These are phyloP conservation scores for Cadophora sp. DNA, from an alignment of 2,329 filamentous ascomycete species.

Conservation along the genomic window DNA sequence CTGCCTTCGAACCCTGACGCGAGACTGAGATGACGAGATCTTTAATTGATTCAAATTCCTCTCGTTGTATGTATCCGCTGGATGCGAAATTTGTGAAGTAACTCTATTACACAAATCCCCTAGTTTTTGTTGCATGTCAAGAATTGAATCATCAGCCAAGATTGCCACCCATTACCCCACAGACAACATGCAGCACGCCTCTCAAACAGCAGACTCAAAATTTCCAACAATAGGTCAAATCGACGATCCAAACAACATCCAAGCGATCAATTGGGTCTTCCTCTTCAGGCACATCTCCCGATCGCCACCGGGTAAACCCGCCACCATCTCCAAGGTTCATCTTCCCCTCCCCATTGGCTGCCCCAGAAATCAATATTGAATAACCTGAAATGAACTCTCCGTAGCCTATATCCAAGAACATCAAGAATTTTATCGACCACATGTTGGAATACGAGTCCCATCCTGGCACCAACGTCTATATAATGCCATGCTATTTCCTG, in stretches of 20 bases:
- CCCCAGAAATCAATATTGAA: slow-evolving; percentile 5
- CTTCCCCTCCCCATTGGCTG: background rate
- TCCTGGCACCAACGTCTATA: slow-evolving; percentile 2
- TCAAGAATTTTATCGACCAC: background rate
- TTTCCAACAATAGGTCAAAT: slow-evolving; percentile 3
- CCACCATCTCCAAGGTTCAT: background rate
- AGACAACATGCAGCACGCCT: background rate
- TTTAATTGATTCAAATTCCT: too few species aligned
- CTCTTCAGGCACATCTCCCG: slow-evolving; percentile 2
- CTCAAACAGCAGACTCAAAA: background rate
- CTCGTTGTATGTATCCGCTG: too few species aligned
- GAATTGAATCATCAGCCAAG: background rate
- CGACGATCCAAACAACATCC: slow-evolving; percentile 6
- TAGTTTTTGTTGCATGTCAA: background rate
- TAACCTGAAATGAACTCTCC: slow-evolving; percentile 12
- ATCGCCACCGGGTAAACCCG: slow-evolving; percentile 6
- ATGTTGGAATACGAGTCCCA: slow-evolving; percentile 6
- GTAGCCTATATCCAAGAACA: slow-evolving; percentile 7
- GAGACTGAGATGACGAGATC: too few species aligned
- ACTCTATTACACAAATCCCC: background rate
- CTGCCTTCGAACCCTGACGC: too few species aligned
- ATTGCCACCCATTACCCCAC: background rate
- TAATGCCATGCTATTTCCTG: background rate
- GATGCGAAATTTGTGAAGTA: background rate
- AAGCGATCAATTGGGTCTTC: background rate